Evolutionary conservation across 1,284 basidiomycete genomes (phyloP), one percentile per base, ranked within the genome.

Genomic region (Wolfiporia cocos): DNA sequence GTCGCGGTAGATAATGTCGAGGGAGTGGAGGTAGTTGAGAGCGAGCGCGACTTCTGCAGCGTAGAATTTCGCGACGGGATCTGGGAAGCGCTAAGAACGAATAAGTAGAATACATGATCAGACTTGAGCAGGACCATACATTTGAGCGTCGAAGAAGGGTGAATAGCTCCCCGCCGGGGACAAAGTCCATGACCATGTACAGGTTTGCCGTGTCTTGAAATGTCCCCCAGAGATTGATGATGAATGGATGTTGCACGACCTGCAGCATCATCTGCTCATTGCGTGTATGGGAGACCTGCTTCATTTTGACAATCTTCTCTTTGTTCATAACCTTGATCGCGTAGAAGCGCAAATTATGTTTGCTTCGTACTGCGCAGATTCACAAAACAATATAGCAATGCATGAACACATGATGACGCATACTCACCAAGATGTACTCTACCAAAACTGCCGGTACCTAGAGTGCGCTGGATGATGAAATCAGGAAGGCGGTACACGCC

Each of bases 121-220:
- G 17, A 34, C 12, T 34, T 42, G 14, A 14, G 26, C 14, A 37
- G 12, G n/a, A 18, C 29, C 79, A 52, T 39, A 92, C 92, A 63
- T 89, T 90, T 38, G 89, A 92, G 67, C 92, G 78, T 47, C 93
- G 76, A 46, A 97, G 65, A 34, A 96, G 76, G 35, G 88, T 90
- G 62, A 99, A 99, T 5, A 99, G 72, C 65, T 99, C 95, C 15
- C 95, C 95, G 17, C 95, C 95, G 0, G 93, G 92, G 3, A 99
- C 95, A 61, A 97, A 99, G 67, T 99, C 96, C 95, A 99, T 98
- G 44, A 99, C 94, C 93, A 99, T 97, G 72, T 96, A 99, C 11
- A 99, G 70, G 61, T 97, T 98, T 34, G 88, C 76, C 9, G 81
- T 69, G 57, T 98, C 95, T 56, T 96, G 92, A 67, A 99, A 99